A percentile compares a stretch with the other conserved stretches of the same genome.
phyloP scores from a whole-genome alignment of 495 filamentous ascomycete genomes.

The Neurospora pannonica region DNA sequence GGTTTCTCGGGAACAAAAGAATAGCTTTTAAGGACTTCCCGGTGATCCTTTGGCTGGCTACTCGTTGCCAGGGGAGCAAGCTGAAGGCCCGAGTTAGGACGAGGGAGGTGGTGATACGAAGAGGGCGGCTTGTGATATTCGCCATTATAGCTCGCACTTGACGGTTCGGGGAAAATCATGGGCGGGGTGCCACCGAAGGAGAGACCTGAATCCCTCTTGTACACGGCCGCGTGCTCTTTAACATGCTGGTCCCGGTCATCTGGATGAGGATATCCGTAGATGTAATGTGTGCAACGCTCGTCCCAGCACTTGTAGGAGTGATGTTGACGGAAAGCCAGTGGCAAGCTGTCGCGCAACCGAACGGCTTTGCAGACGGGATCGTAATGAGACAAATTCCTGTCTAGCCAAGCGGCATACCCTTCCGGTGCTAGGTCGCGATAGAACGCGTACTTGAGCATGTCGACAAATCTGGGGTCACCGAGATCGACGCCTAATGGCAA shows the following conservation, averaged over 20 bases:
- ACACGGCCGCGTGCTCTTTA: conserved; percentile 29
- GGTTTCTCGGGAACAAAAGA: conserved; percentile 32
- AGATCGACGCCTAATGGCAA: conserved; percentile 33
- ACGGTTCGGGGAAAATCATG: conserved; percentile 26
- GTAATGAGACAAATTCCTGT: conserved; percentile 34
- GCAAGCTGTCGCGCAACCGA: conserved; percentile 32
- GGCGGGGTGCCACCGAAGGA: conserved; percentile 30
- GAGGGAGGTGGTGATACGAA: conserved; percentile 26
- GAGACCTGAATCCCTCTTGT: conserved; percentile 36
- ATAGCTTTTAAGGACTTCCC: conserved; percentile 35
- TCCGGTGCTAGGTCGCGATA: conserved; percentile 30
- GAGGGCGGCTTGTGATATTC: conserved; percentile 27
- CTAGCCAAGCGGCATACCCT: conserved; percentile 37
- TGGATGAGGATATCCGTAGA: conserved; percentile 37
- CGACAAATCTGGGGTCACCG: conserved; percentile 32
- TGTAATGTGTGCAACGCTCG: conserved; percentile 41
- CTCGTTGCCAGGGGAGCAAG: conserved; percentile 29
- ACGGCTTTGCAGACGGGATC: conserved; percentile 35
- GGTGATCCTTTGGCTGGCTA: conserved; percentile 31
- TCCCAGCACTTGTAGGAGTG: conserved; percentile 42
- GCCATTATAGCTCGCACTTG: conserved; percentile 19
- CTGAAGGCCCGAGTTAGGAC: conserved; percentile 26
- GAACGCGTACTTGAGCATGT: conserved; percentile 27
- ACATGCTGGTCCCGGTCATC: conserved; percentile 39
- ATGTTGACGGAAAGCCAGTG: conserved; percentile 26